Conservation (phyloP, 1,284 basidiomycete genomes). For the Malassezia yamatoensis region DNA sequence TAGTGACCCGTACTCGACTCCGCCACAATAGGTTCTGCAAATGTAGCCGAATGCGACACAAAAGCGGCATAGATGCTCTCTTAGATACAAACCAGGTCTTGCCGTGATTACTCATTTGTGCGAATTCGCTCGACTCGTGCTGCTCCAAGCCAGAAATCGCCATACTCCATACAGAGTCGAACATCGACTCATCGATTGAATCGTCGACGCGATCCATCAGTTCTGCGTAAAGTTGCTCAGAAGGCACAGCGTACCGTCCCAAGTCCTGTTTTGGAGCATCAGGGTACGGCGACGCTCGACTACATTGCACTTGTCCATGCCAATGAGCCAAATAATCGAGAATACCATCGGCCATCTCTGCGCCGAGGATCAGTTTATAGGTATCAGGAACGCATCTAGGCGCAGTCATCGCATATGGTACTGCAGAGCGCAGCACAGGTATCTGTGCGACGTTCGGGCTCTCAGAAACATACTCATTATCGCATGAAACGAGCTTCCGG, state of each 20-base stretch:
- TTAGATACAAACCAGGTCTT: slow-evolving; percentile 7
- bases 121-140: slow-evolving; percentile 5
- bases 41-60: slow-evolving; percentile 11
- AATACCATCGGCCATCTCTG: slow-evolving; percentile 28
- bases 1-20: background rate
- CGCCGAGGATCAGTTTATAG: slow-evolving; percentile 37
- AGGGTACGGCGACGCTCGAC: slow-evolving; percentile 20
- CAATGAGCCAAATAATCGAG: slow-evolving; percentile 27
- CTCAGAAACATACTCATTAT: slow-evolving; percentile 32
- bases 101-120: background rate
- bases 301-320: slow-evolving; percentile 37
- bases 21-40: slow-evolving; percentile 6
- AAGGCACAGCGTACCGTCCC: slow-evolving; percentile 21
- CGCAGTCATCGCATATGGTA: slow-evolving; percentile 24
- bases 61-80: slow-evolving; percentile 5
- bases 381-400: slow-evolving; percentile 37
- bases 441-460: slow-evolving; percentile 21
- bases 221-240: slow-evolving; percentile 6
- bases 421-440: slow-evolving; percentile 19
- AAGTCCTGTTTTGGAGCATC: slow-evolving; percentile 21
- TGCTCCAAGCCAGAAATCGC: slow-evolving; percentile 28
- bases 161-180: slow-evolving; percentile 35
- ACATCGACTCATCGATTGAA: slow-evolving; percentile 24
- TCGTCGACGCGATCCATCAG: slow-evolving; percentile 19
- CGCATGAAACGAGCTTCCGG: slow-evolving; percentile 25